Percentiles rank a stretch among this genome's conserved stretches.
These are phyloP conservation scores for Castanea crenata DNA, from an alignment of 306 rosid species.

Conservation along the genomic window DNA sequence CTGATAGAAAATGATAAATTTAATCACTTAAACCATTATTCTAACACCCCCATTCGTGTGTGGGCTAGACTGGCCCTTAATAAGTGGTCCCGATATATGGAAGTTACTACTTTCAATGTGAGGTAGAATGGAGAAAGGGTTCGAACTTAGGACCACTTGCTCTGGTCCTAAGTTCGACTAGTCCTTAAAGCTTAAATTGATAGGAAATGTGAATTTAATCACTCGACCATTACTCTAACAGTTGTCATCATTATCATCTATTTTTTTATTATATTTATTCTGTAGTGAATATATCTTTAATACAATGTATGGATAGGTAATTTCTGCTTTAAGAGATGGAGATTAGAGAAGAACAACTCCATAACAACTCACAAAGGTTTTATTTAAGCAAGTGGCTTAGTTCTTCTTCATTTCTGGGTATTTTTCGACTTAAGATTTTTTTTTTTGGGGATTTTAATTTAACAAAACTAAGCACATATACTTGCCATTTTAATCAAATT, in stretches of 20 bases:
- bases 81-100: no score
- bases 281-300: neutral
- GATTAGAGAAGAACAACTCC: neutral
- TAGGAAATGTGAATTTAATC: no score
- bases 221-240: no score
- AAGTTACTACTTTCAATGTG: no score
- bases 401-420: neutral
- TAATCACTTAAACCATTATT: no score
- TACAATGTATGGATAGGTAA: neutral
- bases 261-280: neutral
- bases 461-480: neutral
- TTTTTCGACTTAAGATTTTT: neutral
- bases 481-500: neutral
- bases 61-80: no score
- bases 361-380: neutral
- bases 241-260: neutral
- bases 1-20: no score
- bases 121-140: no score
- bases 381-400: neutral
- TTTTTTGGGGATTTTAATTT: neutral
- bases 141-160: no score
- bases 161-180: no score
- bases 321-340: neutral
- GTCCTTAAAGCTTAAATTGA: no score
- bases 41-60: no score